Percentiles rank a stretch among this genome's conserved stretches.
phyloP scores from a whole-genome alignment of 345 rosid genomes.

The Aquilaria yunnanensis region DNA sequence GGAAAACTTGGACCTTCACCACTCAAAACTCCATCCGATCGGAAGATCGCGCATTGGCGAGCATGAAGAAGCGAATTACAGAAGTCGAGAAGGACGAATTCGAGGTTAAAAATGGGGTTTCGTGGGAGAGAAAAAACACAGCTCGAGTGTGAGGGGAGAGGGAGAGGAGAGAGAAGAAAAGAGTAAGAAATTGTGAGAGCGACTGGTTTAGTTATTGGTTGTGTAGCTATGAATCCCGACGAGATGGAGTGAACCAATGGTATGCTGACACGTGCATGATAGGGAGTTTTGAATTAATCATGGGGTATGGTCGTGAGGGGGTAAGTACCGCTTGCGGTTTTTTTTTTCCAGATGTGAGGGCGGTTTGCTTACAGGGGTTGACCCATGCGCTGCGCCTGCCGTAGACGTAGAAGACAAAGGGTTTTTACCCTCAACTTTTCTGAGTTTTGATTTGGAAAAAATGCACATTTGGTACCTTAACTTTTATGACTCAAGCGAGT shows the following conservation, averaged over 20 bases:
- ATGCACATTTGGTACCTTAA: no score
- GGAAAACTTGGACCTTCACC: slow-evolving; percentile 17
- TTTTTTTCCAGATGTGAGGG: background rate
- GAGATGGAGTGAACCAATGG: slow-evolving; percentile 28
- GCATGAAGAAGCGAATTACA: slow-evolving; percentile 17
- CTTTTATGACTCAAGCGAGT: no score
- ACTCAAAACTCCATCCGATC: slow-evolving; percentile 17
- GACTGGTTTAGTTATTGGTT: slow-evolving; percentile 45
- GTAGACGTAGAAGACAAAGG: no score
- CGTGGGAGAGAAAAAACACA: slow-evolving; percentile 40
- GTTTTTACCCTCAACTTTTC: no score
- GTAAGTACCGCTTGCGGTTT: slow-evolving; percentile 24
- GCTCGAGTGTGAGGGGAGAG: slow-evolving; percentile 14
- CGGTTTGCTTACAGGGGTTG: no score
- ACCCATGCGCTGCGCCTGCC: no score
- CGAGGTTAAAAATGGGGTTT: slow-evolving; percentile 31
- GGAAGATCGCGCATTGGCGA: slow-evolving; percentile 63
- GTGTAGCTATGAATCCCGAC: slow-evolving; percentile 46
- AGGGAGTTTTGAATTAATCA: slow-evolving; percentile 24
- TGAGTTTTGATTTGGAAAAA: no score
- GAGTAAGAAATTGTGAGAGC: slow-evolving; percentile 29
- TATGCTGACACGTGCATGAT: slow-evolving; percentile 30
- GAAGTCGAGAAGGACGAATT: slow-evolving; percentile 16
- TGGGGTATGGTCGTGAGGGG: slow-evolving; percentile 9
- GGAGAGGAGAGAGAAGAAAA: slow-evolving; percentile 13